Evolutionary conservation across 345 rosid genomes (phyloP).

Genomic region (Jatropha curcas): DNA sequence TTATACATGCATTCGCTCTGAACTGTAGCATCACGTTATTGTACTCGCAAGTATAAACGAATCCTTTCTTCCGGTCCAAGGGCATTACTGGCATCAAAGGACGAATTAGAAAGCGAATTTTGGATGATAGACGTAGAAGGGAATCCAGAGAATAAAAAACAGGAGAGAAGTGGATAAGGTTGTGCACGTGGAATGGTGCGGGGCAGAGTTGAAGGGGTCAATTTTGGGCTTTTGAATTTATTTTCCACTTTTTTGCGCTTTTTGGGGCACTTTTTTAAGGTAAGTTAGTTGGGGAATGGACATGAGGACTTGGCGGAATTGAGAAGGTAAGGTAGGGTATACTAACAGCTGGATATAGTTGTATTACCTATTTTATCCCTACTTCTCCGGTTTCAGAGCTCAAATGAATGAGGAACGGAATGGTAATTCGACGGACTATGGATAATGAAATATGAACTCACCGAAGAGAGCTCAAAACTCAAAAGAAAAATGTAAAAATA

Average conservation of each 20-base stretch:
- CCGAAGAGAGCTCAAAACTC: not conserved
- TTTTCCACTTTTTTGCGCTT: not conserved
- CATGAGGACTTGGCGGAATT: not conserved
- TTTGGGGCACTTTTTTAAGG: not conserved
- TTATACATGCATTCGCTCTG: not conserved
- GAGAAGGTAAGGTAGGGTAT: not conserved
- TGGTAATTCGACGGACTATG: not conserved
- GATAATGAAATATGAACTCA: not conserved
- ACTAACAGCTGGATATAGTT: not conserved
- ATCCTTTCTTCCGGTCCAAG: not conserved
- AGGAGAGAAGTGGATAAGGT: conserved; percentile 18
- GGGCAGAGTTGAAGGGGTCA: conserved; percentile 12
- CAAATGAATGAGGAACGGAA: not conserved
- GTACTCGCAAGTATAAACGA: not conserved
- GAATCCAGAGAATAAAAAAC: not conserved
- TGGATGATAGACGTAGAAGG: no score
- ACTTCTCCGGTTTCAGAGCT: not conserved
- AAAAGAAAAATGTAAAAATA: no score
- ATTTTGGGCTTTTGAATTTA: not conserved
- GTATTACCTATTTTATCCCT: not conserved
- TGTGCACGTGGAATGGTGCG: conserved; percentile 17
- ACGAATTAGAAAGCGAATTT: not conserved
- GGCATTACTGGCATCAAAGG: not conserved
- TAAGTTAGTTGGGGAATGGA: not conserved
- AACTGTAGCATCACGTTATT: no score